Base-by-base conservation (phyloP, 768 basidiomycete genomes). In the Tylopilus felleus region DNA sequence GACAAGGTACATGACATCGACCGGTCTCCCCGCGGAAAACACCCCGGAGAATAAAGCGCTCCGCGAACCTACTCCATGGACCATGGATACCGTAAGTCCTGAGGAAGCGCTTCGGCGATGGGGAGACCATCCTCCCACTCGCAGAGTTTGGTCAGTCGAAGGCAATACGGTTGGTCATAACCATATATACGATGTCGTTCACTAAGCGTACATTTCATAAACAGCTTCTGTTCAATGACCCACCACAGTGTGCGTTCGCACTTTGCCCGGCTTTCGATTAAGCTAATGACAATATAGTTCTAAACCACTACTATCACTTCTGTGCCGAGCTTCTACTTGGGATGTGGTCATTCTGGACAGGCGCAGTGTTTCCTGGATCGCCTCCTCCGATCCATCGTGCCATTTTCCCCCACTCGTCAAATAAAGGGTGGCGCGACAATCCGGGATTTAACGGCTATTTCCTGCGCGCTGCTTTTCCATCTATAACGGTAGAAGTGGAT, bases 291-390 rank as follows among this genome's bases (percentile, higher is more conserved):
- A 3, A 6, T 25, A 22, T 33, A 75, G 72, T 93, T 77, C 77
- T 93, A n/a, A 74, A 77, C 43, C 92, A 93, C 66, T 93, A 92
- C 68, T 93, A 93, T 70, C 92, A 93, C 70, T 85, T 90, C 55
- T 87, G 86, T 29, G 92, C 87, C 0, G 92, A 94, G 65, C 81
- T 90, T 44, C 72, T 90, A 52, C 74, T 93, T 29, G 91, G 90
- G 29, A 72, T 80, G 4, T 90, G 88, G 79, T 80, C 88, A 2
- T 80, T 90, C 61, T 90, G 85, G 85, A 74, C 76, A 42, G 84
- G 85, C 33, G 77, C 84, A 7, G 55, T 58, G 17, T 61, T 65
- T 52, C 52, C 67, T 40, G 55, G 53, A n/a, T 55, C 59, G 42
- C 77, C 83, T 16, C 84, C 87, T 0, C 75, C 78, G 0, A 76